phyloP scores from a whole-genome alignment of 2,329 filamentous ascomycete genomes.

The Aspergillus hiratsukae region DNA sequence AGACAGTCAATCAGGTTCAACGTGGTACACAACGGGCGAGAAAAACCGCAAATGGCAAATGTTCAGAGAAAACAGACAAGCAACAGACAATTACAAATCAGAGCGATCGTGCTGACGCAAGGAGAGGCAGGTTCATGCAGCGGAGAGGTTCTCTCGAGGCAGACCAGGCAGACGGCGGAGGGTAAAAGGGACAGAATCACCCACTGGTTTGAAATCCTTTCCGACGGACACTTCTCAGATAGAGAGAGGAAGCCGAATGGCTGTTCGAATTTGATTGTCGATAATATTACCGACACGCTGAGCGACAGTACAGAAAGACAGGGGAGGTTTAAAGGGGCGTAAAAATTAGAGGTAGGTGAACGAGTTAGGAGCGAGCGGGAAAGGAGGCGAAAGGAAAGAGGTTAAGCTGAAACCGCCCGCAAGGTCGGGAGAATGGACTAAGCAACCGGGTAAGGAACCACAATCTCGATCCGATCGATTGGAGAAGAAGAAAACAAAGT shows the following conservation, averaged over 20 bases:
- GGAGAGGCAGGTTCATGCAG: conserved; percentile 11
- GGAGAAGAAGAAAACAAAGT: conserved; percentile 4
- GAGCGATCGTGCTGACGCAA: conserved; percentile 14
- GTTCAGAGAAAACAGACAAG: conserved; percentile 4
- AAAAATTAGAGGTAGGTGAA: not conserved
- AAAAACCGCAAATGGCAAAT: not conserved
- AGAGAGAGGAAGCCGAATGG: not conserved
- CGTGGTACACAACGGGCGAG: conserved; percentile 8
- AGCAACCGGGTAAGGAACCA: not conserved
- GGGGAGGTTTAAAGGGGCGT: not conserved
- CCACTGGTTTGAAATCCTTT: not conserved
- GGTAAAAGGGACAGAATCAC: not conserved
- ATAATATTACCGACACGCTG: not conserved
- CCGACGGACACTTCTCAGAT: not conserved
- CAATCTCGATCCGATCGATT: not conserved
- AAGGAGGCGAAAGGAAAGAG: not conserved
- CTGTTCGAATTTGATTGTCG: not conserved
- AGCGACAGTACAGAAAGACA: not conserved
- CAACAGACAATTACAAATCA: conserved; percentile 4
- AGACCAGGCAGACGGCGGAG: not conserved
- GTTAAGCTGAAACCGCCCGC: not conserved
- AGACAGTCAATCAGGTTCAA: conserved; percentile 7
- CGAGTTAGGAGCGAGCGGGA: not conserved
- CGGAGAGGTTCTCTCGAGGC: not conserved
- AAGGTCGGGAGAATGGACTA: not conserved